Evolutionary conservation across 2,329 filamentous ascomycete species (phyloP).

Genomic region (Botrytis medusae): DNA sequence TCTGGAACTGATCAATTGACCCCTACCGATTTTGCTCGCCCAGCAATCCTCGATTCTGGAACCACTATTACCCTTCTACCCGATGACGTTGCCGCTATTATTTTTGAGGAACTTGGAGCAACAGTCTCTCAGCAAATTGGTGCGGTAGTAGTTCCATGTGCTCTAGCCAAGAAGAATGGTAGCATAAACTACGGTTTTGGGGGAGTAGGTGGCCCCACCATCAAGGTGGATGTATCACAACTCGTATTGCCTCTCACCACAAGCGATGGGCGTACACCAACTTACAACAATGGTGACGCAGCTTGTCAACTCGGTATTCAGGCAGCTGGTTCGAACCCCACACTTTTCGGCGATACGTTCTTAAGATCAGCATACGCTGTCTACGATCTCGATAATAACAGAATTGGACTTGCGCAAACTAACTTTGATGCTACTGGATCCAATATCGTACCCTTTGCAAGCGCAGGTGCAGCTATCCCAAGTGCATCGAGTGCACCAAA

Average conservation of each 20-base stretch:
- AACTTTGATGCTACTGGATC: conserved; percentile 44
- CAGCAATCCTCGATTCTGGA: conserved; percentile 63
- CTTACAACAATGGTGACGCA: conserved; percentile 36
- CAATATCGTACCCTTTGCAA: conserved; percentile 38
- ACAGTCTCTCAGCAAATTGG: conserved; percentile 45
- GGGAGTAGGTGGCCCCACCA: conserved; percentile 44
- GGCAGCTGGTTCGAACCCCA: conserved; percentile 34
- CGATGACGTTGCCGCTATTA: conserved; percentile 49
- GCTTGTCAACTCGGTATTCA: conserved; percentile 59
- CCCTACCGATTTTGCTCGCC: conserved; percentile 42
- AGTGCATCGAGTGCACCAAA: conserved; percentile 32
- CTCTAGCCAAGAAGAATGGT: conserved; percentile 42
- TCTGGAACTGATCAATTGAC: conserved; percentile 44
- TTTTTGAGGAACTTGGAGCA: conserved; percentile 49
- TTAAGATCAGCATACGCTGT: conserved; percentile 55
- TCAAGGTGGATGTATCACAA: conserved; percentile 49
- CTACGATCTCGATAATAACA: conserved; percentile 53
- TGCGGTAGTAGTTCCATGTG: conserved; percentile 52
- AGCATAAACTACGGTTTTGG: conserved; percentile 52
- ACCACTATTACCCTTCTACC: conserved; percentile 68
- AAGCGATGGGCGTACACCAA: conserved; percentile 38
- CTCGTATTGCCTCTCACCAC: conserved; percentile 44
- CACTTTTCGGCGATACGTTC: conserved; percentile 53
- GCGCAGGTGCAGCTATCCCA: conserved; percentile 35
- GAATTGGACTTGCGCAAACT: conserved; percentile 52